Evolutionary conservation across 768 basidiomycete genomes (phyloP).

Genomic region (Russula vinacea): DNA sequence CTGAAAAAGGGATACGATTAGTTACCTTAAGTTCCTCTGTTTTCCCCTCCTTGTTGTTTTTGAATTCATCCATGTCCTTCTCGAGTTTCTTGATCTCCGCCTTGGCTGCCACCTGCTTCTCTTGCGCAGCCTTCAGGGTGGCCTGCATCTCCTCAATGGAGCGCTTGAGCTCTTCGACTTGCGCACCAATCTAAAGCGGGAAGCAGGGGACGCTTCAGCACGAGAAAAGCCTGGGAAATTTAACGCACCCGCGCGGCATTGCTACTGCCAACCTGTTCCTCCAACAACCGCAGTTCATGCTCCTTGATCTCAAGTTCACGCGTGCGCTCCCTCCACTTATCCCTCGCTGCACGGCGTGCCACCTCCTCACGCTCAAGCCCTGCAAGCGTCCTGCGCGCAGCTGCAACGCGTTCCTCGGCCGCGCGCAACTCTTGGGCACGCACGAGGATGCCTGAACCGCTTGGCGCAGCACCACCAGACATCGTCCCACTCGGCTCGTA

Average conservation of each 20-base stretch:
- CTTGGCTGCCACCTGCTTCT: slow-evolving; percentile 73
- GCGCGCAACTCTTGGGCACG: slow-evolving; percentile 79
- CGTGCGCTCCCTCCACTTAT: slow-evolving; percentile 56
- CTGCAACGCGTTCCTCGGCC: slow-evolving; percentile 56
- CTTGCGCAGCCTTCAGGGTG: slow-evolving; percentile 61
- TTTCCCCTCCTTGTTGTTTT: slow-evolving; percentile 97
- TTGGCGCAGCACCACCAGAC: slow-evolving; percentile 86
- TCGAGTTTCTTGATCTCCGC: slow-evolving; percentile 84
- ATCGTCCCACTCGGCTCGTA: slow-evolving; percentile 96
- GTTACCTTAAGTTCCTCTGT: slow-evolving; percentile 85
- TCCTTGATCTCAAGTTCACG: slow-evolving; percentile 84
- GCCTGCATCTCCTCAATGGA: slow-evolving; percentile 55
- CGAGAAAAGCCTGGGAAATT: background rate
- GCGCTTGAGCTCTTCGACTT: slow-evolving; percentile 71
- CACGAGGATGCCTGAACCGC: slow-evolving; percentile 66
- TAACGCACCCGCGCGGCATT: slow-evolving; percentile 79
- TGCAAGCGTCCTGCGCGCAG: slow-evolving; percentile 47
- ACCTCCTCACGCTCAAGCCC: slow-evolving; percentile 56
- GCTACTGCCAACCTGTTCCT: slow-evolving; percentile 83
- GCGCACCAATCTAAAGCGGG: slow-evolving; percentile 65
- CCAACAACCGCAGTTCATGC: slow-evolving; percentile 78
- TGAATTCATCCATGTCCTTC: slow-evolving; percentile 97
- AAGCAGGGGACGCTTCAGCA: background rate
- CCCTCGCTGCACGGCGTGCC: slow-evolving; percentile 49
- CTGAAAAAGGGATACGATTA: background rate